phyloP scores from a whole-genome alignment of 192 early-diverging fungal genomes.

The Ambispora gerdemannii region DNA sequence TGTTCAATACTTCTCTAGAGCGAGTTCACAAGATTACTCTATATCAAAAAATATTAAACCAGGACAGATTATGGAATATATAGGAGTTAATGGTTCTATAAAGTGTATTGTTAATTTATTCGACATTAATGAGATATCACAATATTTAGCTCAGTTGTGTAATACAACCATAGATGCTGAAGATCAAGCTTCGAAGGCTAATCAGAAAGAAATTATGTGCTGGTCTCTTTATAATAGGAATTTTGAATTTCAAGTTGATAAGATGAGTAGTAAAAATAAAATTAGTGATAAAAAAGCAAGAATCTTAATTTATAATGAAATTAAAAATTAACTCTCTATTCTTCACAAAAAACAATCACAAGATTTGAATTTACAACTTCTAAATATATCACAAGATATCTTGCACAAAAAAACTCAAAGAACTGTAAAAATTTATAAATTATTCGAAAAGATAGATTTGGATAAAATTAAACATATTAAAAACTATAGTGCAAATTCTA shows the following conservation, averaged over 20 bases:
- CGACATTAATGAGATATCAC: background rate
- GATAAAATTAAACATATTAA: conserved; percentile 18
- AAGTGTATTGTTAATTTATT: too few species aligned
- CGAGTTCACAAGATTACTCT: too few species aligned
- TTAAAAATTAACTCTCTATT: conserved; percentile 1
- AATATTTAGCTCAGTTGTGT: too few species aligned
- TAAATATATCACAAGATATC: background rate
- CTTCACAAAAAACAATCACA: conserved; percentile 2
- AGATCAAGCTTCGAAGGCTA: too few species aligned
- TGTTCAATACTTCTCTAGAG: too few species aligned
- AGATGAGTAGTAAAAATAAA: conserved; percentile 11
- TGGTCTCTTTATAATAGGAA: conserved; percentile 1
- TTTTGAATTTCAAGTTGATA: conserved; percentile 8
- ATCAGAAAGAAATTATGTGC: too few species aligned
- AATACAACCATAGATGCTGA: too few species aligned
- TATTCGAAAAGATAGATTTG: conserved; percentile 6
- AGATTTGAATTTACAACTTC: conserved; percentile 7
- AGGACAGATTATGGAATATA: too few species aligned
- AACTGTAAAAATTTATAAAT: conserved; percentile 24
- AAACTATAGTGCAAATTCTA: conserved; percentile 16
- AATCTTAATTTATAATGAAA: too few species aligned
- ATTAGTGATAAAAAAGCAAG: background rate
- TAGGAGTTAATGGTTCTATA: too few species aligned
- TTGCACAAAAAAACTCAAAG: too few species aligned
- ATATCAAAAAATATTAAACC: conserved; percentile 5